phyloP scores from a whole-genome alignment of 2,329 filamentous ascomycete genomes.

The Cytospora paraplurivora region DNA sequence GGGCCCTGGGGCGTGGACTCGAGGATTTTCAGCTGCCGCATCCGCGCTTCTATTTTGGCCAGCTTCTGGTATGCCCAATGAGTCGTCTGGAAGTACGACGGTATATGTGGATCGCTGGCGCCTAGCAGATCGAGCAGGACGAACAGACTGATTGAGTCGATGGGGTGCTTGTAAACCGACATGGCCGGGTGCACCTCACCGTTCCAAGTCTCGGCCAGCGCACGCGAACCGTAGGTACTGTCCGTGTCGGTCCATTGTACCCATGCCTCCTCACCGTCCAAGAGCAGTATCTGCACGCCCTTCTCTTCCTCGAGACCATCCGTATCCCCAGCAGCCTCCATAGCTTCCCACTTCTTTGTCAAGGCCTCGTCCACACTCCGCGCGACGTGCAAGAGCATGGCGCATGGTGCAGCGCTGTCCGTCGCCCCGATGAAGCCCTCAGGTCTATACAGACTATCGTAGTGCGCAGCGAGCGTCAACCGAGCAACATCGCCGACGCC shows the following conservation, averaged over 20 bases:
- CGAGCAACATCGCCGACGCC: constrained; percentile 68
- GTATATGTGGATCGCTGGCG: constrained; percentile 65
- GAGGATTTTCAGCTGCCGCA: constrained; percentile 68
- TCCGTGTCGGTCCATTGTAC: constrained; percentile 70
- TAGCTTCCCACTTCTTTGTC: constrained; percentile 72
- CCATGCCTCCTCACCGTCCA: constrained; percentile 86
- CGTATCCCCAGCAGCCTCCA: constrained; percentile 57
- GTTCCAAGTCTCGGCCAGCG: constrained; percentile 76
- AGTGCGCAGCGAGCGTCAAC: constrained; percentile 80
- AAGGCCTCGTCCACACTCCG: constrained; percentile 70
- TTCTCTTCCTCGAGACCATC: constrained; percentile 64
- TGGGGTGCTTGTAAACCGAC: constrained; percentile 67
- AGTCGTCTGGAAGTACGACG: constrained; percentile 85
- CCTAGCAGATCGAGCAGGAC: constrained; percentile 91
- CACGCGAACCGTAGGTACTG: constrained; percentile 74
- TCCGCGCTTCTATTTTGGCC: constrained; percentile 70
- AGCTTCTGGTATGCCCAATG: constrained; percentile 90
- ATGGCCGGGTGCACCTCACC: constrained; percentile 63
- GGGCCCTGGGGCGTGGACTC: constrained; percentile 51
- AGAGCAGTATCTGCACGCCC: constrained; percentile 76
- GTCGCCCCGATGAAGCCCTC: constrained; percentile 81
- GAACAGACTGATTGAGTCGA: constrained; percentile 77
- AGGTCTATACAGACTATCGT: constrained; percentile 74
- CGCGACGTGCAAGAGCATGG: constrained; percentile 79
- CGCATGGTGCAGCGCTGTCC: constrained; percentile 82